Percentiles rank a stretch among this genome's conserved stretches.
phyloP scores from a whole-genome alignment of 768 basidiomycete genomes.

The Kwoniella pini region DNA sequence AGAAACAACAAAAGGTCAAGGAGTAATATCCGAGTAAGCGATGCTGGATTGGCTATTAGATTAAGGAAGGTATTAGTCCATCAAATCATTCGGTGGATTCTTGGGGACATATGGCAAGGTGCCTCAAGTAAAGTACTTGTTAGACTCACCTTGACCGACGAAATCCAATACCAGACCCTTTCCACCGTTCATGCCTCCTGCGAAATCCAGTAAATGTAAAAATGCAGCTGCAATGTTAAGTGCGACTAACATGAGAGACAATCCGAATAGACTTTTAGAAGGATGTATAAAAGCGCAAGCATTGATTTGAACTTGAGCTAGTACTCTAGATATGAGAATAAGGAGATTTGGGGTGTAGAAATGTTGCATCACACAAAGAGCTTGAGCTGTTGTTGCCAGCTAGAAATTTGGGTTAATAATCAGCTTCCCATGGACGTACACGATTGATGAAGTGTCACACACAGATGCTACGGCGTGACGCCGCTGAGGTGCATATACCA shows the following conservation, averaged over 20 bases:
- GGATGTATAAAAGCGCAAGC: conserved; percentile 34
- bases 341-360: conserved; percentile 42
- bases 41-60: conserved; percentile 30
- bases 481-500: conserved; percentile 46
- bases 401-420: conserved; percentile 1
- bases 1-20: conserved; percentile 37
- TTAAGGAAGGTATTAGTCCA: not conserved
- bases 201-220: conserved; percentile 38
- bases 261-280: conserved; percentile 26
- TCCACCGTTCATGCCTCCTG: conserved; percentile 26
- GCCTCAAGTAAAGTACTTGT: not conserved
- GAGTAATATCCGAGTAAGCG: conserved; percentile 36
- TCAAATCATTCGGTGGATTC: too few relatives aligned
- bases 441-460: conserved; percentile 2
- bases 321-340: conserved; percentile 34
- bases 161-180: conserved; percentile 45
- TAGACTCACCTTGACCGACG: conserved; percentile 41
- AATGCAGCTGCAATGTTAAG: conserved; percentile 32
- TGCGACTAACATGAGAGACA: conserved; percentile 28
- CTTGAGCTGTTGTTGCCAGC: conserved; percentile 33
- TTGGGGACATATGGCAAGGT: too few relatives aligned
- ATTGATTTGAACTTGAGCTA: conserved; percentile 37
- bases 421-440: not conserved
- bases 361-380: conserved; percentile 38
- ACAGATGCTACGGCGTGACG: conserved; percentile 46